These are phyloP conservation scores for Aaosphaeria arxii DNA, from an alignment of 2,329 filamentous ascomycete species.

Conservation along the genomic window DNA sequence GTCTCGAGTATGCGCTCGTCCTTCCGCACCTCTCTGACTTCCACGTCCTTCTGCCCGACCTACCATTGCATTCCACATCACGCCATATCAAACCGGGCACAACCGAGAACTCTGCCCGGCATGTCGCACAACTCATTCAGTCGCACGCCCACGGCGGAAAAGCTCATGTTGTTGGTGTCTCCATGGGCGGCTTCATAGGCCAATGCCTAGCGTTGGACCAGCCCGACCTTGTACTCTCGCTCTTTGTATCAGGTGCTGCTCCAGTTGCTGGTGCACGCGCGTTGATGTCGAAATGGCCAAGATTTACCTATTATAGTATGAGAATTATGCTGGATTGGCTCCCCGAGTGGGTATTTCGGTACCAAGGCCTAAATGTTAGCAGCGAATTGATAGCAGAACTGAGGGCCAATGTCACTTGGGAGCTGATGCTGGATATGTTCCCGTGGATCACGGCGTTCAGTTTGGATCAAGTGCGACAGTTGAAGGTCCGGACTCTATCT, in stretches of 20 bases:
- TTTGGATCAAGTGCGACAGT: constrained; percentile 2
- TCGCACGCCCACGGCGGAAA: constrained; percentile 5
- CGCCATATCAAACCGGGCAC: constrained; percentile 7
- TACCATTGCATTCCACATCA: constrained; percentile 9
- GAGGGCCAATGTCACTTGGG: constrained; percentile 1
- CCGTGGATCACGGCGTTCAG: constrained; percentile 2
- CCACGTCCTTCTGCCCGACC: constrained; percentile 8
- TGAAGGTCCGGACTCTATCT: constrained; percentile 4
- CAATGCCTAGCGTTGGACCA: constrained; percentile 6
- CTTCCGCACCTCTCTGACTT: constrained; percentile 3
- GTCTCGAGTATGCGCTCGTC: constrained; percentile 2
- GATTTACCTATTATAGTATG: constrained; percentile 3
- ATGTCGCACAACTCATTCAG: constrained; percentile 5
- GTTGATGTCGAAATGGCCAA: constrained; percentile 3
- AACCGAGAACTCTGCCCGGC: constrained; percentile 3
- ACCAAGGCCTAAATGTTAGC: constrained; percentile 3
- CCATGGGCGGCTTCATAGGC: constrained; percentile 11
- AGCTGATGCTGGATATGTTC: constrained; percentile 2
- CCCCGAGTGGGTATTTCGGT: constrained; percentile 2
- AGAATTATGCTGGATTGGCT: constrained; percentile 3
- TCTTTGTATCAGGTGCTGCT: constrained; percentile 6
- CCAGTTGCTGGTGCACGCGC: constrained; percentile 1
- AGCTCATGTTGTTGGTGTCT: constrained; percentile 14
- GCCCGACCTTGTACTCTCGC: constrained; percentile 8
- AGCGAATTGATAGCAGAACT: constrained; percentile 3